Percentiles rank a stretch among this genome's conserved stretches.
Evolutionary conservation across 164 flowering plant genomes (phyloP).

Genomic region (Magnolia kwangsiensis): DNA sequence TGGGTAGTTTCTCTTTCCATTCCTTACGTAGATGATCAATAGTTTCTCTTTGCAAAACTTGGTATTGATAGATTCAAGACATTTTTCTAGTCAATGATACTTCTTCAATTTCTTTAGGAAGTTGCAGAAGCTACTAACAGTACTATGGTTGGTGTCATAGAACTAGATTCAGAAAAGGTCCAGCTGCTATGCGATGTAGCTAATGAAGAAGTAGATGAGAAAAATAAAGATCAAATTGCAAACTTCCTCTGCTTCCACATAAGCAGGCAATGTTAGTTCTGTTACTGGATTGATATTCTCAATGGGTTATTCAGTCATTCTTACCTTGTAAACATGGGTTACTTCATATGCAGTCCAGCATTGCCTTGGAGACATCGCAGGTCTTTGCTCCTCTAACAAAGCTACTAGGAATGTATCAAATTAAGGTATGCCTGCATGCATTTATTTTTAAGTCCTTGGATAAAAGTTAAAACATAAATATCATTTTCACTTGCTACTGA

Average conservation of each 20-base stretch:
- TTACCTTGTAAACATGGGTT: neutral
- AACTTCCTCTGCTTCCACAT: conserved; percentile 96
- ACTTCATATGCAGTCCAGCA: conserved; percentile 62
- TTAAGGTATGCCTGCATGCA: conserved; percentile 52
- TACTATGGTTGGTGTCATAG: no score
- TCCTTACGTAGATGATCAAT: no score
- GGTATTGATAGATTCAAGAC: no score
- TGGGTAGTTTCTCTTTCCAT: no score
- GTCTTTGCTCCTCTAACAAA: conserved; percentile 98
- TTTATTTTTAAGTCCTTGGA: neutral
- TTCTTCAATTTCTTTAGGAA: no score
- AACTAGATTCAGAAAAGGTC: no score
- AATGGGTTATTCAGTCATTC: neutral
- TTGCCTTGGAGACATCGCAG: conserved; percentile 89
- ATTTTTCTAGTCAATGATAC: no score
- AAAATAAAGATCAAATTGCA: no score
- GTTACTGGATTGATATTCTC: conserved; percentile 4
- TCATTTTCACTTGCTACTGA: neutral
- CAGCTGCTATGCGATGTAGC: no score
- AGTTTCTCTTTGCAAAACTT: no score
- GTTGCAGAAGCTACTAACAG: no score
- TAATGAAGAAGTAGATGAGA: no score
- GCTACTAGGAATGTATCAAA: conserved; percentile 93
- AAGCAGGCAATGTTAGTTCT: conserved; percentile 61
- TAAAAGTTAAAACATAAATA: neutral